phyloP scores from a whole-genome alignment of 139 green algal genomes.

The Asterochloris erici region DNA sequence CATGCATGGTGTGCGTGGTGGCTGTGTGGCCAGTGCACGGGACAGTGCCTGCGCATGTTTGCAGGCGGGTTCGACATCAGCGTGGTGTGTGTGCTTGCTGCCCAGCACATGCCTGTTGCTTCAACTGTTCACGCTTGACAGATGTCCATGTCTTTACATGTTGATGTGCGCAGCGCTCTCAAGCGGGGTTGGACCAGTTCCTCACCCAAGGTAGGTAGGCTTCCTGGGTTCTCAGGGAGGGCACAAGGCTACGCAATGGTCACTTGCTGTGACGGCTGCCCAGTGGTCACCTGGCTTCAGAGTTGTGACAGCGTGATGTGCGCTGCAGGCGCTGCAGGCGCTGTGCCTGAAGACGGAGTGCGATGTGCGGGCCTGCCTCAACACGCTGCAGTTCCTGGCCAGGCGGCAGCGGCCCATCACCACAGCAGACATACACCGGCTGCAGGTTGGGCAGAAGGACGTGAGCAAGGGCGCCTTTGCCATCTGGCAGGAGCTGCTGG shows the following conservation, averaged over 20 bases:
- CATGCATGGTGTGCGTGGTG: neutral
- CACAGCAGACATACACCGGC: slow-evolving; percentile 31
- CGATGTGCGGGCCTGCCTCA: slow-evolving; percentile 91
- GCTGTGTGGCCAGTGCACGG: neutral
- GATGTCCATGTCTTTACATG: too few species aligned
- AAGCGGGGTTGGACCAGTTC: too few species aligned
- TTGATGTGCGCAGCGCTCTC: too few species aligned
- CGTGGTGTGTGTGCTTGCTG: too few species aligned
- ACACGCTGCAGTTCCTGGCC: slow-evolving; percentile 82
- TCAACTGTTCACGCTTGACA: too few species aligned
- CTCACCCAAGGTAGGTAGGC: too few species aligned
- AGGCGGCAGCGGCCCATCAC: slow-evolving; percentile 11
- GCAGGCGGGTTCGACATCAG: too few species aligned
- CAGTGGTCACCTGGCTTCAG: neutral
- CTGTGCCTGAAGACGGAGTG: slow-evolving; percentile 51
- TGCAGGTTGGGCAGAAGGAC: slow-evolving; percentile 76
- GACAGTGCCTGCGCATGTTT: too few species aligned
- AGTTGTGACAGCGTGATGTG: neutral
- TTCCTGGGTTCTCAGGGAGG: too few species aligned
- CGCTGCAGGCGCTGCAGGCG: slow-evolving; percentile 40
- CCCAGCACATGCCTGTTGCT: too few species aligned
- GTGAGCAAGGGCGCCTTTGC: slow-evolving; percentile 56
- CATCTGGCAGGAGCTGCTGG: slow-evolving; percentile 66
- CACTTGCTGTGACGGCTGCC: neutral
- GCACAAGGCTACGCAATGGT: too few species aligned